phyloP scores from a whole-genome alignment of 2,329 filamentous ascomycete species.

The Venturia carpophila region DNA sequence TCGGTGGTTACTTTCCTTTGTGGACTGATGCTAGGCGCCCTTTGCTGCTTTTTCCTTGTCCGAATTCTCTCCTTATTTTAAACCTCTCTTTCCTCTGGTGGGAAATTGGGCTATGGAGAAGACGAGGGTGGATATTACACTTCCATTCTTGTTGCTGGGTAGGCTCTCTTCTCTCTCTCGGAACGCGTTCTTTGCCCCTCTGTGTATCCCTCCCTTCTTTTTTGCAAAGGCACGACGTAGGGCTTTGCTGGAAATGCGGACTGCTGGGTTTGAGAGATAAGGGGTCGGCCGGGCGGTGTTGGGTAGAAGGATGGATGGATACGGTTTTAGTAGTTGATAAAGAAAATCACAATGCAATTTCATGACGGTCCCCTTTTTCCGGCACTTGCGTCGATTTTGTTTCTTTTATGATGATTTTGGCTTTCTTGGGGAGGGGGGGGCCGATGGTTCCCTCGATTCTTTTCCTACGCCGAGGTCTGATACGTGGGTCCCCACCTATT shows the following conservation, averaged over 20 bases:
- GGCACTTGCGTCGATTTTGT: background rate
- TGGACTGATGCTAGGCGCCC: background rate
- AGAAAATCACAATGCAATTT: background rate
- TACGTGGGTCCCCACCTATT: no score
- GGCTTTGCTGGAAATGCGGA: background rate
- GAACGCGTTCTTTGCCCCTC: background rate
- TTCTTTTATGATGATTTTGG: background rate
- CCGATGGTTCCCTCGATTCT: no score
- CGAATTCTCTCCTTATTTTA: background rate
- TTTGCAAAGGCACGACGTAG: background rate
- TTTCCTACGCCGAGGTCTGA: no score
- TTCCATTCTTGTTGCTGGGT: background rate
- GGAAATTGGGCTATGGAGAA: background rate
- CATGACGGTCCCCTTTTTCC: background rate
- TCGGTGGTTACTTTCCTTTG: background rate
- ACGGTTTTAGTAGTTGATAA: background rate
- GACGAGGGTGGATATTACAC: background rate
- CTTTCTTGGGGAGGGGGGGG: no score
- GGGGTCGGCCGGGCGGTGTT: background rate
- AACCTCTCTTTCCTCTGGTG: background rate
- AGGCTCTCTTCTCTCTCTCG: background rate
- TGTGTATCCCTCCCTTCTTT: background rate
- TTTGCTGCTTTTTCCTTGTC: background rate
- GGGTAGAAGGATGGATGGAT: background rate
- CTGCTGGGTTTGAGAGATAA: background rate